Evolutionary conservation across 305 asterid genomes (phyloP), one percentile per base, ranked within the genome.

Genomic region (Fraxinus sp.): DNA sequence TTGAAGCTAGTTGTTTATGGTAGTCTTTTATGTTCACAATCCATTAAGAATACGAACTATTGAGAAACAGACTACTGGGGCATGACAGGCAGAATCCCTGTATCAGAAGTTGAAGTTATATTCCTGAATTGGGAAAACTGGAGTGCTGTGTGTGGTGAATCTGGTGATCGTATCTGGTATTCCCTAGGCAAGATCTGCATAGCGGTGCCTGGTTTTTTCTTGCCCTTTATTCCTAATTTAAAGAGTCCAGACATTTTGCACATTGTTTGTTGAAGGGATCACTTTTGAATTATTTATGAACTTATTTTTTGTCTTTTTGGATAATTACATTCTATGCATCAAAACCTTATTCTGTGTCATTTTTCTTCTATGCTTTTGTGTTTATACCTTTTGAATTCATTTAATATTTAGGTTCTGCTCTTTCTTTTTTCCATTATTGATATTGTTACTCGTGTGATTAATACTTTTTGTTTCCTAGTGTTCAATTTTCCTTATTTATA

Each of bases 401-500:
- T 46, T 46, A 11, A 46, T 13, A 46, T 46, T 13, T 46, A 16
- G 57, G 57, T 11, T 46, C n/a, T 1, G 1, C 57, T 13, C 57
- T 43, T 43, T 11, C 49, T 41, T 46, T 46, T 46, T 46, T 3
- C 70, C 49, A 77, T 52, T 64, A 9, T 41, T 36, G 71, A 78
- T 52, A 75, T 75, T 35, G 79, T 68, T 81, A 72, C 76, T 83
- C 55, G 39, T 59, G 1, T 78, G 81, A 28, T 57, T 41, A 10
- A 11, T 68, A 14, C 76, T 28, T 78, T 66, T 49, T 8, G 57
- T 55, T 24, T 49, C 20, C 28, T 68, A 73, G 66, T 46, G 62
- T 36, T 83, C 73, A 64, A 62, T 81, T 82, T 55, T 35, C 57
- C 39, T 78, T 22, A 10, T 77, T 80, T 85, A 84, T 85, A 49